Percentiles rank a stretch among this genome's conserved stretches.
Evolutionary conservation across 345 rosid genomes (phyloP).

Genomic region (Acer negundo): DNA sequence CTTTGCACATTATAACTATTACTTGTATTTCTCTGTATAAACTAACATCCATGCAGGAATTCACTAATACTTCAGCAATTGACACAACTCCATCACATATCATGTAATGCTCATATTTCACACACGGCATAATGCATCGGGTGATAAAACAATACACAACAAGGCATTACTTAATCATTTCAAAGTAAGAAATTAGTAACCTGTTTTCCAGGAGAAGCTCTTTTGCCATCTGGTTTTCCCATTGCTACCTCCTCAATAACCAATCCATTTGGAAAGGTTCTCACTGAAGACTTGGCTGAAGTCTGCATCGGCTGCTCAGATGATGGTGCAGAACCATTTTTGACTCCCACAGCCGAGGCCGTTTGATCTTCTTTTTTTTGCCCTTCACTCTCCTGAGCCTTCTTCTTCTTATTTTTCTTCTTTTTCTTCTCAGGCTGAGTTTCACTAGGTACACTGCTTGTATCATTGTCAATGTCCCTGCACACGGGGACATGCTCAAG

Average conservation of each 20-base stretch:
- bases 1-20: neutral
- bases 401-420: conserved; percentile 67
- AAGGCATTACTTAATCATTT: neutral
- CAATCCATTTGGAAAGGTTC: conserved; percentile 84
- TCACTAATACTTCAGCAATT: neutral
- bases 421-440: conserved; percentile 56
- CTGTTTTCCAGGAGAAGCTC: conserved; percentile 81
- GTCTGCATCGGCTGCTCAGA: conserved; percentile 37
- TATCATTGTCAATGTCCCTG: conserved; percentile 39
- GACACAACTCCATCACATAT: neutral
- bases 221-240: conserved; percentile 91
- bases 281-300: conserved; percentile 54
- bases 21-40: neutral
- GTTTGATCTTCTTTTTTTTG: conserved; percentile 24
- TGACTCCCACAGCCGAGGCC: conserved; percentile 31
- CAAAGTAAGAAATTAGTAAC: conserved; percentile 29
- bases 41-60: neutral
- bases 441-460: conserved; percentile 32
- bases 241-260: conserved; percentile 77
- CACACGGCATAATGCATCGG: neutral
- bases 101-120: neutral
- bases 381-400: conserved; percentile 46
- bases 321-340: conserved; percentile 31
- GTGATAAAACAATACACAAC: neutral
- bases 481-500: conserved; percentile 16